Percentiles rank a stretch among this genome's conserved stretches.
Evolutionary conservation across 208 protist genomes (phyloP).

Genomic region (Strigomonas galati): DNA sequence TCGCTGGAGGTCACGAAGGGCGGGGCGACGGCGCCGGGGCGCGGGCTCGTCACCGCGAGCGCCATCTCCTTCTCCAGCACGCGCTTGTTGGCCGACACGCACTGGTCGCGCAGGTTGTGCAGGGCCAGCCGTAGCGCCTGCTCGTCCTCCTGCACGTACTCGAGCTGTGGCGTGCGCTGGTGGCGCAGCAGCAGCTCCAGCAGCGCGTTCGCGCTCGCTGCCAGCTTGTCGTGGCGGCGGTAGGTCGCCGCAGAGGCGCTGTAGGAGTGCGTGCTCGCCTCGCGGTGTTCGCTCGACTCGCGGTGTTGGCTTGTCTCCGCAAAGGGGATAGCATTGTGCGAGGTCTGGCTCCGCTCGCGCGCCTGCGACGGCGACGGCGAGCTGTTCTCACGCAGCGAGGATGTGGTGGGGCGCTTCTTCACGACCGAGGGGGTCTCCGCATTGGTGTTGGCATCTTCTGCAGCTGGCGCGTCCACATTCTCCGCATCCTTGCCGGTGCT

Average conservation of each 20-base stretch:
- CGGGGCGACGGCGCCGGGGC: neutral
- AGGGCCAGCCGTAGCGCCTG: neutral
- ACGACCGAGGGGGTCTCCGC: too few species aligned
- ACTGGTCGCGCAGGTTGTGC: slow-evolving; percentile 1
- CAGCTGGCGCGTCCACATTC: too few species aligned
- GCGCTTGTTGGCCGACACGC: neutral
- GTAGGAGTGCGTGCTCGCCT: too few species aligned
- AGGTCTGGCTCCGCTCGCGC: too few species aligned
- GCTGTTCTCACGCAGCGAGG: too few species aligned
- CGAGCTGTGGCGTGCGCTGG: neutral
- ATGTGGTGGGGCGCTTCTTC: too few species aligned
- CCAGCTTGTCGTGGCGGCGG: slow-evolving; percentile 1
- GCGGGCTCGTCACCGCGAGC: slow-evolving; percentile 11
- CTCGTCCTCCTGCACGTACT: neutral
- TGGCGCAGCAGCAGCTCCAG: slow-evolving; percentile 1
- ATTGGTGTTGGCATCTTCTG: too few species aligned
- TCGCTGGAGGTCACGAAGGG: slow-evolving; percentile 9
- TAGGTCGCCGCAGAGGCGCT: neutral
- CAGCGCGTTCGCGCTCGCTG: neutral
- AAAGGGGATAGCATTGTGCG: too few species aligned
- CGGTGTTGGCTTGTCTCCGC: too few species aligned
- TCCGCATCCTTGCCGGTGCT: too few species aligned
- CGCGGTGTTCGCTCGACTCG: neutral
- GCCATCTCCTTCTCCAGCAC: slow-evolving; percentile 17
- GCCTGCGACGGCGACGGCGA: too few species aligned